Conservation (phyloP, 495 filamentous ascomycete genomes). For the Podospora anserina region DNA sequence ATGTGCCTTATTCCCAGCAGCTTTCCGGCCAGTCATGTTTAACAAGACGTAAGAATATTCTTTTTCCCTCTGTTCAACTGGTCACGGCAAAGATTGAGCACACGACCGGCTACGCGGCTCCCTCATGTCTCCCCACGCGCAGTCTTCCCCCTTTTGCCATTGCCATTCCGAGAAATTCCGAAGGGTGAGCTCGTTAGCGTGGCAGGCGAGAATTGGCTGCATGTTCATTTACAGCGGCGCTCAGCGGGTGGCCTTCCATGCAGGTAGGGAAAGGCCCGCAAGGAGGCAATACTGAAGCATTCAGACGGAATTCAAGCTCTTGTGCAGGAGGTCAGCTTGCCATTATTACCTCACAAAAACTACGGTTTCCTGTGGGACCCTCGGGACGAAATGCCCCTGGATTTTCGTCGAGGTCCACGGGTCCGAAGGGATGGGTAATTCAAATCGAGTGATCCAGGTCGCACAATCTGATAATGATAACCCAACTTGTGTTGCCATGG, state of each 20-base stretch:
- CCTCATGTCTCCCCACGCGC: conserved; percentile 1
- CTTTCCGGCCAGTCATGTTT: not conserved
- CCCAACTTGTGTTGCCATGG: not conserved
- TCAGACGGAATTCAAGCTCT: not conserved
- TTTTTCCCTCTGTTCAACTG: not conserved
- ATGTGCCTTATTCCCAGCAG: not conserved
- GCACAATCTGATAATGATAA: not conserved
- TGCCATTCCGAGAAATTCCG: conserved; percentile 31
- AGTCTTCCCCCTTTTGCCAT: not conserved
- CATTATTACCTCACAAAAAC: conserved; percentile 30
- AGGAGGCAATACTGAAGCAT: conserved; percentile 1
- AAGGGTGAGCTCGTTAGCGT: conserved; percentile 18
- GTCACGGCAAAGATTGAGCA: not conserved
- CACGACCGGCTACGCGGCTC: conserved; percentile 4
- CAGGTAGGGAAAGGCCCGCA: conserved; percentile 13
- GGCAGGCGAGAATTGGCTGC: conserved; percentile 24
- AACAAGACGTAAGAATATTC: not conserved
- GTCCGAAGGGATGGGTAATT: not conserved
- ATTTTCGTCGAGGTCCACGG: not conserved
- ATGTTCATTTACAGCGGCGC: conserved; percentile 7
- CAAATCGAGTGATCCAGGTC: not conserved
- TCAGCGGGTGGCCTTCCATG: conserved; percentile 7
- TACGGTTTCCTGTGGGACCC: conserved; percentile 1
- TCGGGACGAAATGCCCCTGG: conserved; percentile 7
- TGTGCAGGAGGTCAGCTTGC: not conserved